Conservation (phyloP, 257 asterid genomes). For the Ilex asprella region DNA sequence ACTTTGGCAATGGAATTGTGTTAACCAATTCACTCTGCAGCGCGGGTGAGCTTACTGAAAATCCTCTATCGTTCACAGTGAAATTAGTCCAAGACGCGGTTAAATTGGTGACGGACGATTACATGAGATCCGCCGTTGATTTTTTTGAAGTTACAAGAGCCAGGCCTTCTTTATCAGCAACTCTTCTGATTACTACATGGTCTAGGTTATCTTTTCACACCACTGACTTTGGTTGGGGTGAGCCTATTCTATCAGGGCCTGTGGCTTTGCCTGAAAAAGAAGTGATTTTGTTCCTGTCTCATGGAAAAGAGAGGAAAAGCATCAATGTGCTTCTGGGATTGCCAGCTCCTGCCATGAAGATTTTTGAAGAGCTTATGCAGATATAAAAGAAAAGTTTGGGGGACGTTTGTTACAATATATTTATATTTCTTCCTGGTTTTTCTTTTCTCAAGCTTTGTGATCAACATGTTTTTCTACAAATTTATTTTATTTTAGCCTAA, state of each 20-base stretch:
- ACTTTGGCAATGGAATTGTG: slow-evolving; percentile 17
- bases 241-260: slow-evolving; percentile 14
- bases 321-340: slow-evolving; percentile 14
- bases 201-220: slow-evolving; percentile 16
- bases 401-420: no score
- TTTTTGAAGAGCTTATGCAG: slow-evolving; percentile 14
- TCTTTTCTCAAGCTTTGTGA: no score
- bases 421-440: no score
- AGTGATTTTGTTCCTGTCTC: slow-evolving; percentile 12
- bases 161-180: slow-evolving; percentile 14
- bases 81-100: slow-evolving; percentile 13
- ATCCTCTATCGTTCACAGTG: slow-evolving; percentile 13
- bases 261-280: slow-evolving; percentile 20
- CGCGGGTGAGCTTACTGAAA: slow-evolving; percentile 13
- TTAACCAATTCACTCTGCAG: slow-evolving; percentile 7
- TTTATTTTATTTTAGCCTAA: no score
- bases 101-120: slow-evolving; percentile 14
- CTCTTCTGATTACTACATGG: slow-evolving; percentile 16
- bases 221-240: slow-evolving; percentile 24
- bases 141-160: slow-evolving; percentile 17
- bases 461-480: no score
- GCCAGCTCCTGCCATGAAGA: slow-evolving; percentile 16
- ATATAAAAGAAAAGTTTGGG: background rate
- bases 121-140: slow-evolving; percentile 15
- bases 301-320: slow-evolving; percentile 10